phyloP scores from a whole-genome alignment of 768 basidiomycete species.

The Tephrocybe sp. region DNA sequence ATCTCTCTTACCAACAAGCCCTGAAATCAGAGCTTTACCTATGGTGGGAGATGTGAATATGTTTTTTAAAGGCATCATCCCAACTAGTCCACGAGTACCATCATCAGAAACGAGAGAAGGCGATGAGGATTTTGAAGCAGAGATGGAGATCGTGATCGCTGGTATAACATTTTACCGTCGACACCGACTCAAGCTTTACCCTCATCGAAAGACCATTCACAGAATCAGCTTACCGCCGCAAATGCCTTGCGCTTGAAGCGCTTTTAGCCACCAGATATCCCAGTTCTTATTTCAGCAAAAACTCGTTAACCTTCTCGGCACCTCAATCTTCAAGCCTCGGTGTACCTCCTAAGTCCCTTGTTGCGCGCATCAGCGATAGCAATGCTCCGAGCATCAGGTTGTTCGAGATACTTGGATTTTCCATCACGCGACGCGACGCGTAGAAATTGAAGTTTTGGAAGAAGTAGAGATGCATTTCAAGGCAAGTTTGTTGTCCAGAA shows the following conservation, averaged over 20 bases:
- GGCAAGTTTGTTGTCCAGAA: too few relatives aligned
- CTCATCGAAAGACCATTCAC: background rate
- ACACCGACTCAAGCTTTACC: background rate
- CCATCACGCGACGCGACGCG: constrained; percentile 59
- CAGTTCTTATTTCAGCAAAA: constrained; percentile 20
- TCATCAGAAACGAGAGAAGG: constrained; percentile 24
- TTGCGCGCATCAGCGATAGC: constrained; percentile 68
- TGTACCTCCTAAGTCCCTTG: constrained; percentile 46
- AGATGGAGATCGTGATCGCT: constrained; percentile 93
- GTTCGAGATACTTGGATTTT: constrained; percentile 79
- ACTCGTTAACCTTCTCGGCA: constrained; percentile 1
- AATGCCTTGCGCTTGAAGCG: constrained; percentile 64
- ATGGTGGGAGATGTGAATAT: constrained; percentile 96
- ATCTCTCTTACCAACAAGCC: constrained; percentile 29
- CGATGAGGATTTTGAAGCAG: constrained; percentile 59
- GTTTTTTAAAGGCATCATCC: constrained; percentile 64
- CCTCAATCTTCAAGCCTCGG: constrained; percentile 38
- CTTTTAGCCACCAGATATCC: constrained; percentile 56
- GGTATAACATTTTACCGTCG: too few relatives aligned
- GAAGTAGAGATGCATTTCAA: constrained; percentile 80
- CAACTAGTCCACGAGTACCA: constrained; percentile 6
- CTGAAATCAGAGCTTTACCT: constrained; percentile 35
- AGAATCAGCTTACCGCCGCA: constrained; percentile 70
- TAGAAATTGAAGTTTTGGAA: constrained; percentile 74
- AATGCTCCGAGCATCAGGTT: constrained; percentile 72